Percentiles rank a stretch among this genome's conserved stretches.
Conservation (phyloP, 2,329 filamentous ascomycete genomes). For the Xenoacremonium recifei region DNA sequence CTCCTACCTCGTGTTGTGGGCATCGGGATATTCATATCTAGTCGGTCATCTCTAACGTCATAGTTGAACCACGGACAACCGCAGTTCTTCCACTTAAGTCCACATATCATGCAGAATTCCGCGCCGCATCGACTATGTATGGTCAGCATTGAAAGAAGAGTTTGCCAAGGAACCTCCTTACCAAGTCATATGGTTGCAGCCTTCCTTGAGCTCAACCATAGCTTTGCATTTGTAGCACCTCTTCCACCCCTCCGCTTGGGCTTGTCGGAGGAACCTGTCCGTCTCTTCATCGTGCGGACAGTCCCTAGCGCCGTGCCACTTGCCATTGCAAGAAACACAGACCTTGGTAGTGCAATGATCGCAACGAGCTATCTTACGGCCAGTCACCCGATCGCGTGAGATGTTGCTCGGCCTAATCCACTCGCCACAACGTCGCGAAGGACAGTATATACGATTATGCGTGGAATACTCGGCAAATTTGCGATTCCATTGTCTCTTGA, state of each 20-base stretch:
- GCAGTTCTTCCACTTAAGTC: slow-evolving; percentile 77
- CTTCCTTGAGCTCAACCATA: slow-evolving; percentile 77
- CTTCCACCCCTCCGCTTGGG: slow-evolving; percentile 69
- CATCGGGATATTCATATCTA: slow-evolving; percentile 50
- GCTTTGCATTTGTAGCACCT: slow-evolving; percentile 71
- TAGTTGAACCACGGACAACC: slow-evolving; percentile 80
- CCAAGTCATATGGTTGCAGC: slow-evolving; percentile 89
- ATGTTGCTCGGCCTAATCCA: slow-evolving; percentile 77
- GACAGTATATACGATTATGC: slow-evolving; percentile 75
- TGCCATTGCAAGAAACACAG: slow-evolving; percentile 70
- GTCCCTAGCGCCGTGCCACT: slow-evolving; percentile 67
- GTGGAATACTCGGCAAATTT: slow-evolving; percentile 77
- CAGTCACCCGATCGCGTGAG: slow-evolving; percentile 51
- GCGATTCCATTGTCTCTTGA: slow-evolving; percentile 78
- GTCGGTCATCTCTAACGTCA: slow-evolving; percentile 52
- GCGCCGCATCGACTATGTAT: slow-evolving; percentile 66
- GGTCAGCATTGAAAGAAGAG: slow-evolving; percentile 11
- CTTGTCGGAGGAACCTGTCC: slow-evolving; percentile 60
- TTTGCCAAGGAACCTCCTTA: slow-evolving; percentile 40
- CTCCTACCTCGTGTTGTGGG: slow-evolving; percentile 27
- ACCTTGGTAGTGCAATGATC: slow-evolving; percentile 70
- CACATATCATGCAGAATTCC: slow-evolving; percentile 87
- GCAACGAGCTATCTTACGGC: slow-evolving; percentile 68
- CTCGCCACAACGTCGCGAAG: slow-evolving; percentile 67
- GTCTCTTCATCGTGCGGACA: slow-evolving; percentile 73